Evolutionary conservation across 2,329 filamentous ascomycete genomes (phyloP).

Genomic region (Orbilia brochopaga): DNA sequence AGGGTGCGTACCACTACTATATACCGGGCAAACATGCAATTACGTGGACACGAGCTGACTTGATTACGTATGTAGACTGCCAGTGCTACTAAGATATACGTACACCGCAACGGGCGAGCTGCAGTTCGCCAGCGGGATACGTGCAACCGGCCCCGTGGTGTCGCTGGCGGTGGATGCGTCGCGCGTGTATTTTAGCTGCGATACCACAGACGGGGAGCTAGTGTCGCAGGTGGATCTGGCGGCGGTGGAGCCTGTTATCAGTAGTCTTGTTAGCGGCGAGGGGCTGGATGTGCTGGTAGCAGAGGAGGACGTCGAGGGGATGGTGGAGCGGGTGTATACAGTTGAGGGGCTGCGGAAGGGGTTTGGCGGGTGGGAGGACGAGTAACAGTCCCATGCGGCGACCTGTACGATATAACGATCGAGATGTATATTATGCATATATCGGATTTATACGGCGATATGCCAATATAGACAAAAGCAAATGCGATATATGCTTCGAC

Average conservation of each 20-base stretch:
- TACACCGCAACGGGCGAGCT: not conserved
- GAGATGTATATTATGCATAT: not conserved
- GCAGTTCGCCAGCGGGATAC: slow-evolving; percentile 16
- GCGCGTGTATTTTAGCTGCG: slow-evolving; percentile 26
- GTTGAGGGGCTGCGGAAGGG: slow-evolving; percentile 35
- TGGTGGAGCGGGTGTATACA: slow-evolving; percentile 32
- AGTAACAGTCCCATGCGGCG: slow-evolving; percentile 7
- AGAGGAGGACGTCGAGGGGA: slow-evolving; percentile 15
- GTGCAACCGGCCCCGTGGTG: slow-evolving; percentile 17
- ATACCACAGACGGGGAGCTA: slow-evolving; percentile 5
- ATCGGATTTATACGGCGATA: not conserved
- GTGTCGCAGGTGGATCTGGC: slow-evolving; percentile 19
- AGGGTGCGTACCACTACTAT: slow-evolving; percentile 60
- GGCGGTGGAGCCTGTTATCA: not conserved
- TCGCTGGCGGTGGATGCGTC: slow-evolving; percentile 10
- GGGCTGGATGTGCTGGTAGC: slow-evolving; percentile 11
- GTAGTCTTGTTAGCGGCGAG: slow-evolving; percentile 11
- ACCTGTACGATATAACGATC: not conserved
- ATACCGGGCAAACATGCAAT: not conserved
- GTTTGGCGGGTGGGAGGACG: slow-evolving; percentile 39
- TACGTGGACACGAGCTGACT: not conserved
- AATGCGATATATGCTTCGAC: too few species aligned
- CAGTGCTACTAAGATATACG: slow-evolving; percentile 24
- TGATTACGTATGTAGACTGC: slow-evolving; percentile 21
- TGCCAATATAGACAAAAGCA: not conserved